A percentile compares a stretch with the other conserved stretches of the same genome.
phyloP scores from a whole-genome alignment of 495 filamentous ascomycete species.

The Penicillium egyptiacum region DNA sequence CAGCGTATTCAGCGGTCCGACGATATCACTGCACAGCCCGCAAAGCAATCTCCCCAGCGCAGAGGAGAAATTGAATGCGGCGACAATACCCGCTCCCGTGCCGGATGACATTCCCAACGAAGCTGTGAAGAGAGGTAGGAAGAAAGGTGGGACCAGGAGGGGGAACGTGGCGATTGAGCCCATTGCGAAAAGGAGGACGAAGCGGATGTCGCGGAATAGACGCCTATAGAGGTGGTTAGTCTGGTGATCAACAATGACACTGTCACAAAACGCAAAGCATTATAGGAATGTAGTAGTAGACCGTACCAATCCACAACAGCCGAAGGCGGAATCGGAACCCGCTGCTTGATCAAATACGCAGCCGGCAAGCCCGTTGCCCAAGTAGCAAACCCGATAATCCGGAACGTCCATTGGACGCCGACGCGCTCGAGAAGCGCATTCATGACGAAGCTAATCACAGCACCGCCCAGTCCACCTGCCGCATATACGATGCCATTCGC shows the following conservation, averaged over 20 bases:
- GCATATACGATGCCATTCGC: slow-evolving; percentile 58
- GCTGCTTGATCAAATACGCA: slow-evolving; percentile 57
- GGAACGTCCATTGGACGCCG: slow-evolving; percentile 56
- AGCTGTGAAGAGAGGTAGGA: slow-evolving; percentile 51
- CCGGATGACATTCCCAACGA: slow-evolving; percentile 48
- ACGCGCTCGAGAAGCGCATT: slow-evolving; percentile 47
- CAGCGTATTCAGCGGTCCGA: slow-evolving; percentile 54
- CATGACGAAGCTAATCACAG: slow-evolving; percentile 49
- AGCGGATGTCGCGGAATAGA: slow-evolving; percentile 51
- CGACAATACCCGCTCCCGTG: slow-evolving; percentile 53
- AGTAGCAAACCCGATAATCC: slow-evolving; percentile 49
- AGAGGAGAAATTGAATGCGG: slow-evolving; percentile 57
- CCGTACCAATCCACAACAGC: slow-evolving; percentile 53
- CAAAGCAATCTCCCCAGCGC: slow-evolving; percentile 51
- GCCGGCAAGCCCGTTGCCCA: slow-evolving; percentile 54
- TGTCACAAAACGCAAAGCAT: too few relatives aligned
- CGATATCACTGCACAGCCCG: slow-evolving; percentile 50
- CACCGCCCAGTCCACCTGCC: slow-evolving; percentile 54
- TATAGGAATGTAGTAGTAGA: neutral
- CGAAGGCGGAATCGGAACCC: slow-evolving; percentile 41
- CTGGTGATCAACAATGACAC: neutral
- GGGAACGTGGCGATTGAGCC: slow-evolving; percentile 62
- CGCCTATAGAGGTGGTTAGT: slow-evolving; percentile 28
- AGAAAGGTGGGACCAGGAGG: slow-evolving; percentile 61
- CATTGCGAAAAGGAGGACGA: slow-evolving; percentile 51